phyloP scores from a whole-genome alignment of 2,329 filamentous ascomycete genomes.

The Sarocladium oryzae region DNA sequence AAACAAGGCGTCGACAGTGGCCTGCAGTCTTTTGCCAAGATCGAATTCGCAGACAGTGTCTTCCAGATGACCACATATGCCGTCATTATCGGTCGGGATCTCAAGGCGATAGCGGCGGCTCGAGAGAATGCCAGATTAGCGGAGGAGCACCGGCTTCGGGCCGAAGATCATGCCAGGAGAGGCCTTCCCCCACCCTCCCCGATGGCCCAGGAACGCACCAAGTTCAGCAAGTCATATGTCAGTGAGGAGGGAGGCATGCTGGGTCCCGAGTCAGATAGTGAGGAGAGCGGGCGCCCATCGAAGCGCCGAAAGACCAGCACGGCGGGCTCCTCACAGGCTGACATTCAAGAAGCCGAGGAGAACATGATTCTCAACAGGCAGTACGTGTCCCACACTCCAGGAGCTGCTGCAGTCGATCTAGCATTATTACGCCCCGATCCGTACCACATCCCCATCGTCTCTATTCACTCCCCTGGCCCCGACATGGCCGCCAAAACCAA shows the following conservation, averaged over 20 bases:
- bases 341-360: slow-evolving; percentile 33
- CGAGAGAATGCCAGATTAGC: slow-evolving; percentile 43
- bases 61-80: slow-evolving; percentile 74
- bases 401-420: slow-evolving; percentile 53
- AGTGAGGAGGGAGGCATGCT: slow-evolving; percentile 66
- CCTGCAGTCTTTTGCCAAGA: slow-evolving; percentile 50
- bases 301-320: slow-evolving; percentile 42
- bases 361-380: slow-evolving; percentile 49
- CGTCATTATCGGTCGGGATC: slow-evolving; percentile 67
- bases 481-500: slow-evolving; percentile 57
- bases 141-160: slow-evolving; percentile 36
- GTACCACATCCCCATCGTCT: slow-evolving; percentile 57
- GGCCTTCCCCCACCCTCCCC: slow-evolving; percentile 47
- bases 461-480: slow-evolving; percentile 64
- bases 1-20: slow-evolving; percentile 7
- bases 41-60: slow-evolving; percentile 68
- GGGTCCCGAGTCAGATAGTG: slow-evolving; percentile 52
- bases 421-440: slow-evolving; percentile 54
- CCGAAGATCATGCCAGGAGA: slow-evolving; percentile 38
- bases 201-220: slow-evolving; percentile 43
- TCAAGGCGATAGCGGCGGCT: slow-evolving; percentile 50
- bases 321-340: slow-evolving; percentile 36
- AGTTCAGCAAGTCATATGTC: slow-evolving; percentile 59
- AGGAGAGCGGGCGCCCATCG: slow-evolving; percentile 37
- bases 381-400: slow-evolving; percentile 54